phyloP scores from a whole-genome alignment of 179 eudicot genomes.

The Sideroxylon spinosum region DNA sequence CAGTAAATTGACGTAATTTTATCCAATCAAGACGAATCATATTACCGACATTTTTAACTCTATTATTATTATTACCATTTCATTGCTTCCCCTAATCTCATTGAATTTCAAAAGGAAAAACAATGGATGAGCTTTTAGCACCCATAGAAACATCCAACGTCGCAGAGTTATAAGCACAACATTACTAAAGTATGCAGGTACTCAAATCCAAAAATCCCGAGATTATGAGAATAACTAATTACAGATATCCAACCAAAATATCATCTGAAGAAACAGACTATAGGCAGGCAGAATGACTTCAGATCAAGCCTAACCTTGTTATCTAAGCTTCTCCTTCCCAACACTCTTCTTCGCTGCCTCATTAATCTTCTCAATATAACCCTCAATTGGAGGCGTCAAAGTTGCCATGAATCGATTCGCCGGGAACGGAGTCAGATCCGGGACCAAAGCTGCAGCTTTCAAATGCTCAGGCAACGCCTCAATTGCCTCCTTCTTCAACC shows the following conservation, averaged over 20 bases:
- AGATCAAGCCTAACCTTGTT: constrained; percentile 25
- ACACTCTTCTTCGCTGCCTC: constrained; percentile 67
- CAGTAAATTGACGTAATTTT: not conserved
- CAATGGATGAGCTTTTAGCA: not conserved
- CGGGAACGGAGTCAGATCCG: constrained; percentile 75
- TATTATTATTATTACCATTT: not conserved
- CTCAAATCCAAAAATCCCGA: not conserved
- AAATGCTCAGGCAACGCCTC: constrained; percentile 82
- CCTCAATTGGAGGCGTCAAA: constrained; percentile 90
- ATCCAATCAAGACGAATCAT: not conserved
- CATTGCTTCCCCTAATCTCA: not conserved
- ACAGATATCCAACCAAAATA: not conserved
- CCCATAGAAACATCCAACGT: not conserved
- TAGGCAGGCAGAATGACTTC: not conserved
- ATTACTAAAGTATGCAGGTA: not conserved
- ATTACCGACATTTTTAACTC: not conserved
- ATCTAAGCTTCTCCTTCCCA: constrained; percentile 75
- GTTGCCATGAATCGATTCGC: constrained; percentile 76
- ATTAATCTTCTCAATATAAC: constrained; percentile 70
- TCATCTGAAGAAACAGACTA: not conserved
- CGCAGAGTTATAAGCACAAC: not conserved
- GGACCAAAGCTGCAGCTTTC: constrained; percentile 71
- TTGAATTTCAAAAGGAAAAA: not conserved
- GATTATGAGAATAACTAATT: not conserved
- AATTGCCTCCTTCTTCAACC: constrained; percentile 80